Conservation (phyloP, 345 rosid species). For the Eucalyptus erythrocorys region DNA sequence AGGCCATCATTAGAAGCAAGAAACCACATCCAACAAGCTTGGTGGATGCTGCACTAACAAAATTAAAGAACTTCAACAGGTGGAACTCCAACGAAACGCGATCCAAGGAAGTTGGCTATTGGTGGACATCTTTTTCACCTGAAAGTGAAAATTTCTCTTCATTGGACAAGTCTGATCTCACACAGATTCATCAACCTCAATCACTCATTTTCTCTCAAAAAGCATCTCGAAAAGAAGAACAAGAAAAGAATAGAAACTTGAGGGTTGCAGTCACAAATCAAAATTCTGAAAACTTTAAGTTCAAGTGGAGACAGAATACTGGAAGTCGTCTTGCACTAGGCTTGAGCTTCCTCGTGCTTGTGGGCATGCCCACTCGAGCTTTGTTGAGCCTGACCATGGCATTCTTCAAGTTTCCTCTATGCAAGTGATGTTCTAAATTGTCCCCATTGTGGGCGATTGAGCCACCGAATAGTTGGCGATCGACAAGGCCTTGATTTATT, state of each 20-base stretch:
- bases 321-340: no score
- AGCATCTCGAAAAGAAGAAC: background rate
- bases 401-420: background rate
- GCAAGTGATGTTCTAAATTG: background rate
- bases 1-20: background rate
- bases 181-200: background rate
- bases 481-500: background rate
- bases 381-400: background rate
- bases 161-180: background rate
- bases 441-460: fast-evolving
- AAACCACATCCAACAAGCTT: background rate
- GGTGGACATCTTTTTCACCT: background rate
- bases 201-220: background rate
- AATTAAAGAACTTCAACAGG: background rate
- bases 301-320: no score
- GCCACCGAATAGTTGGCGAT: background rate
- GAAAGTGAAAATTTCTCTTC: background rate
- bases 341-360: no score
- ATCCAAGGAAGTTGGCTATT: background rate
- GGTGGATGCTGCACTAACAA: background rate
- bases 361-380: background rate
- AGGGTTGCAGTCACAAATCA: background rate
- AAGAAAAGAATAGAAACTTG: background rate
- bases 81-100: background rate
- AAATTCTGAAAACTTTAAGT: no score